Percentiles rank a stretch among this genome's conserved stretches.
Conservation (phyloP, 169 alveolate species). For the Plasmodium falciparum region DNA sequence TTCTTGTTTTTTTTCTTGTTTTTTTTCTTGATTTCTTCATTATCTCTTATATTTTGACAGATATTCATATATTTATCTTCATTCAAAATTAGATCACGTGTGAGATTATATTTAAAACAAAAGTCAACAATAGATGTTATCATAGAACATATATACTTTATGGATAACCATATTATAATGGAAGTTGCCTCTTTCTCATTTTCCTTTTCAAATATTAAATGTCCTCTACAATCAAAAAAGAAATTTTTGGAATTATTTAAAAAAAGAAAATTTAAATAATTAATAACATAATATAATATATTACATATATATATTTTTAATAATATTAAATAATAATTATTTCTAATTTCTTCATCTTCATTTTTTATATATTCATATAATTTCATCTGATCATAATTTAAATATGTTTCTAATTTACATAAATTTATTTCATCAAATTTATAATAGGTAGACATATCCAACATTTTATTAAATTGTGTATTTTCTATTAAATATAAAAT, state of each 20-base stretch:
- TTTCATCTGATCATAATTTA: conserved; percentile 32
- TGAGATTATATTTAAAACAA: conserved; percentile 41
- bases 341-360: not conserved
- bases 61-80: not conserved
- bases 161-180: conserved; percentile 69
- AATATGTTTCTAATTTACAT: conserved; percentile 31
- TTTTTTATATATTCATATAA: not conserved
- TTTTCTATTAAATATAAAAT: conserved; percentile 67
- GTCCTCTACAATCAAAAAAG: conserved; percentile 77
- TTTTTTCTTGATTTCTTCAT: not conserved
- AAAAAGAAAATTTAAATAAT: conserved; percentile 54
- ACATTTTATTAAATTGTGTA: conserved; percentile 20
- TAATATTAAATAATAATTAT: conserved; percentile 22
- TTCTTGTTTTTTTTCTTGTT: not conserved
- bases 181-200: conserved; percentile 67
- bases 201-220: conserved; percentile 61
- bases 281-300: conserved; percentile 51
- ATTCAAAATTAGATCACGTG: not conserved
- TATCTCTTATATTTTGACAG: not conserved
- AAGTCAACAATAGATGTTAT: conserved; percentile 70
- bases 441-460: not conserved
- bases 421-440: conserved; percentile 37
- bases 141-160: conserved; percentile 58
- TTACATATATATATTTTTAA: conserved; percentile 68
- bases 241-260: conserved; percentile 49